Conservation (phyloP, 106 monocot species). For the Phalaenopsis aphrodite region DNA sequence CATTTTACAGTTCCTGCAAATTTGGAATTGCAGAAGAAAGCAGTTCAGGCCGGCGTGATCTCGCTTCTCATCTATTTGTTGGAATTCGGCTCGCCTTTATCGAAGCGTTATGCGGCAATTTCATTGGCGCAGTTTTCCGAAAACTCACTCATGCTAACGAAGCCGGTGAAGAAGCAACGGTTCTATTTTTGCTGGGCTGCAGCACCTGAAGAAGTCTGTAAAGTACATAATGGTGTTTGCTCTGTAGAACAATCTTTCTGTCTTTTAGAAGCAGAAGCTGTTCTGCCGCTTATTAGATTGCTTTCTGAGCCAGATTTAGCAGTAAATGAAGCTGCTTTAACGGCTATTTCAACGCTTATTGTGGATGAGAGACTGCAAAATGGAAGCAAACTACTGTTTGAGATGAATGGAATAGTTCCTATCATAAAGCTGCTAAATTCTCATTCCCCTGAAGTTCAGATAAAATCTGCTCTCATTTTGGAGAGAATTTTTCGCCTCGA, state of each 20-base stretch:
- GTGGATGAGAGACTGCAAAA: constrained; percentile 17
- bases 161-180: no score
- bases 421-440: constrained; percentile 20
- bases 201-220: constrained; percentile 15
- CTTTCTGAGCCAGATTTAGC: constrained; percentile 13
- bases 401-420: constrained; percentile 4
- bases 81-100: background rate
- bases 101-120: background rate
- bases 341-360: constrained; percentile 23
- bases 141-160: constrained; percentile 13
- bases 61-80: background rate
- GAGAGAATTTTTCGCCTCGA: constrained; percentile 30
- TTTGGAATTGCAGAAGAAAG: no score
- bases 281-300: constrained; percentile 14
- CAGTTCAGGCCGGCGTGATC: no score
- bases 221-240: constrained; percentile 25
- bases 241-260: constrained; percentile 27
- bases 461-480: constrained; percentile 12
- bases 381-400: constrained; percentile 20
- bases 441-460: constrained; percentile 7
- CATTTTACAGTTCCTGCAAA: background rate
- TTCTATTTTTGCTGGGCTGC: constrained; percentile 16
- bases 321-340: constrained; percentile 19
- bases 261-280: constrained; percentile 36
- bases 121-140: constrained; percentile 31